These are phyloP conservation scores for Nicotiana benthamiana DNA, from an alignment of 257 asterid genomes.

Conservation along the genomic window DNA sequence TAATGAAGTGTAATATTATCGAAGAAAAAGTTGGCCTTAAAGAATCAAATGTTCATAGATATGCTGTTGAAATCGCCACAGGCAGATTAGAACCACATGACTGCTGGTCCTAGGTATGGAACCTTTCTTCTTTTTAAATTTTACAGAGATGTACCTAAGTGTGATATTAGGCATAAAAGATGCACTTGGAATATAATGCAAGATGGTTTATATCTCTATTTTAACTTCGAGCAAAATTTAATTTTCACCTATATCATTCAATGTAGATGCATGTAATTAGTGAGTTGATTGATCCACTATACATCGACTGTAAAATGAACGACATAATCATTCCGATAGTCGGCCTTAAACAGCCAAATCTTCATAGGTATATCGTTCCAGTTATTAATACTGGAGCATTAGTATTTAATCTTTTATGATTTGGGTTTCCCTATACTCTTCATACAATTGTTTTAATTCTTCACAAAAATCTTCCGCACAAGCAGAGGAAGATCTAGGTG, in stretches of 20 bases:
- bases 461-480: too few species aligned
- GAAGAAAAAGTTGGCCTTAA: neutral
- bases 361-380: neutral
- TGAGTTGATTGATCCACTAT: neutral
- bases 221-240: too few species aligned
- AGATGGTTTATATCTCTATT: neutral
- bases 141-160: neutral
- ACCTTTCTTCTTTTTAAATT: neutral
- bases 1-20: neutral
- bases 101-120: neutral
- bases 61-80: neutral
- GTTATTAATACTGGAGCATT: neutral
- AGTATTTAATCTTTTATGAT: neutral
- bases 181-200: neutral
- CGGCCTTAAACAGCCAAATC: neutral
- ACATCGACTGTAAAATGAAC: neutral
- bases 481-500: too few species aligned
- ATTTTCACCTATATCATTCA: neutral
- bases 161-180: neutral
- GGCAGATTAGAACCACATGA: neutral
- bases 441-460: too few species aligned
- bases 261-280: neutral
- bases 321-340: neutral
- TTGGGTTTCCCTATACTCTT: too few species aligned
- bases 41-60: neutral